Percentiles rank a stretch among this genome's conserved stretches.
These are phyloP conservation scores for Osmanthus fragrans DNA, from an alignment of 257 asterid species.

Conservation along the genomic window DNA sequence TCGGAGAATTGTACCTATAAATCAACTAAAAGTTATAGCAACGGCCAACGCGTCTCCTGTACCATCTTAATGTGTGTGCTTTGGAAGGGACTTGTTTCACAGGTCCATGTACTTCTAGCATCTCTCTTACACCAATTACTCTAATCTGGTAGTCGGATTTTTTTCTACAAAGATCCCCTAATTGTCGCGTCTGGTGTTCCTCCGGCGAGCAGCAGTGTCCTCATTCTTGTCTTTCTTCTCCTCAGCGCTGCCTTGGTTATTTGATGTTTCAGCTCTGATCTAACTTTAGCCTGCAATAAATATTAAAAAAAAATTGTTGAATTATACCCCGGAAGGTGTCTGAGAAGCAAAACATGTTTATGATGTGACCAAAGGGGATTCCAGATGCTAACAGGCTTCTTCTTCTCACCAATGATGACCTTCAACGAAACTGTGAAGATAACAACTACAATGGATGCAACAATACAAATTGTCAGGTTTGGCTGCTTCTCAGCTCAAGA, in stretches of 20 bases:
- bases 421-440: slow-evolving; percentile 59
- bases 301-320: neutral
- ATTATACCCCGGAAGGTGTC: neutral
- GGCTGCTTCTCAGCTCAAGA: slow-evolving; percentile 90
- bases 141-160: neutral
- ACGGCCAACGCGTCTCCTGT: neutral
- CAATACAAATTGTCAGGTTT: slow-evolving; percentile 66
- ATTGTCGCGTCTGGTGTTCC: slow-evolving; percentile 62
- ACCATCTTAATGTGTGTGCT: too few species aligned
- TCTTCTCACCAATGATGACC: slow-evolving; percentile 73
- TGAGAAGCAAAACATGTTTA: neutral
- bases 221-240: slow-evolving; percentile 60
- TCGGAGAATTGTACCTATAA: too few species aligned
- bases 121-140: neutral
- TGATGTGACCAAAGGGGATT: neutral
- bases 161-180: slow-evolving; percentile 24
- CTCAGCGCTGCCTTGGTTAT: slow-evolving; percentile 50
- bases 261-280: slow-evolving; percentile 56
- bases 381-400: slow-evolving; percentile 61
- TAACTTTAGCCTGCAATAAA: slow-evolving; percentile 46
- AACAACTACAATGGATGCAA: slow-evolving; percentile 51
- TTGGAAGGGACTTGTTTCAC: too few species aligned
- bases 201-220: slow-evolving; percentile 50
- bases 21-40: neutral
- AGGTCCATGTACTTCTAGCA: too few species aligned